A percentile compares a stretch with the other conserved stretches of the same genome.
Evolutionary conservation across 345 rosid species (phyloP).

Genomic region (Stellera chamaejasme): DNA sequence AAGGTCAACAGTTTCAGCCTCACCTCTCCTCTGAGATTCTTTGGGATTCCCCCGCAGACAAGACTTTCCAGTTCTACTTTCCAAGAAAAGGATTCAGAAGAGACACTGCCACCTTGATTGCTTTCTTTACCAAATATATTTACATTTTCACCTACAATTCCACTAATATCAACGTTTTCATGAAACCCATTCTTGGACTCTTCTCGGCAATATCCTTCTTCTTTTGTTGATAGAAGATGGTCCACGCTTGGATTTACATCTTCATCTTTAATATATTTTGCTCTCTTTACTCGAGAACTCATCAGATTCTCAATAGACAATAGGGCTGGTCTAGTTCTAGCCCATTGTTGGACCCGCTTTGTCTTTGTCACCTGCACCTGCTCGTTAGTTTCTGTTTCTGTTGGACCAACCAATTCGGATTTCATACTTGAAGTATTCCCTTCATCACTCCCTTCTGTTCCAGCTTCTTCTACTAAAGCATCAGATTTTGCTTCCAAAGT

Average conservation of each 20-base stretch:
- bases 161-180: slow-evolving; percentile 22
- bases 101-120: slow-evolving; percentile 10
- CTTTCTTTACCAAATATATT: slow-evolving; percentile 15
- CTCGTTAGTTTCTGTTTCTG: slow-evolving; percentile 12
- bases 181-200: slow-evolving; percentile 26
- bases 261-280: slow-evolving; percentile 22
- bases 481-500: slow-evolving; percentile 13
- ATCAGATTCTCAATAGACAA: slow-evolving; percentile 48
- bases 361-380: slow-evolving; percentile 27
- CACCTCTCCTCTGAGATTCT: slow-evolving; percentile 88
- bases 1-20: slow-evolving; percentile 8
- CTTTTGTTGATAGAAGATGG: slow-evolving; percentile 28
- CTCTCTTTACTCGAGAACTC: slow-evolving; percentile 49
- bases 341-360: slow-evolving; percentile 38
- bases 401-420: neutral
- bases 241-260: slow-evolving; percentile 14
- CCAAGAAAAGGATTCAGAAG: slow-evolving; percentile 44
- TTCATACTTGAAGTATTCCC: slow-evolving; percentile 2
- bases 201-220: slow-evolving; percentile 20
- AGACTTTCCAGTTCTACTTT: slow-evolving; percentile 71
- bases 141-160: slow-evolving; percentile 17
- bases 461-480: slow-evolving; percentile 15
- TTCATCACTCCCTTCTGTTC: slow-evolving; percentile 16
- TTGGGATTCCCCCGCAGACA: slow-evolving; percentile 83
- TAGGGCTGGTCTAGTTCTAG: slow-evolving; percentile 52